A percentile compares a stretch with the other conserved stretches of the same genome.
Conservation (phyloP, 75 land plant genomes). For the Larix kaempferi region DNA sequence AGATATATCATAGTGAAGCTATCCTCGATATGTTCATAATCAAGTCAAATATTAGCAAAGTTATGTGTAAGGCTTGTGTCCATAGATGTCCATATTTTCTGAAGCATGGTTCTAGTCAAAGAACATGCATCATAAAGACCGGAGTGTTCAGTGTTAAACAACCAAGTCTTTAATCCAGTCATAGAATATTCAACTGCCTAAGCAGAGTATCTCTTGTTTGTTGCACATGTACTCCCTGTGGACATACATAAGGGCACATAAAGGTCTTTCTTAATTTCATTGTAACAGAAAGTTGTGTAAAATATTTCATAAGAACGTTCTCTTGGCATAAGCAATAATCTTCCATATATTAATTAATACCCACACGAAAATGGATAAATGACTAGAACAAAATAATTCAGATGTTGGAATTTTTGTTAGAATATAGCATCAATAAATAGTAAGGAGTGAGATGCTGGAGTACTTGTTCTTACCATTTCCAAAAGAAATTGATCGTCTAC, state of each 20-base stretch:
- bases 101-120: neutral
- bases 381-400: neutral
- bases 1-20: neutral
- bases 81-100: neutral
- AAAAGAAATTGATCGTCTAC: conserved; percentile 3
- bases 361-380: neutral
- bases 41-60: neutral
- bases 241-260: neutral
- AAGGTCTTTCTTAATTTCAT: neutral
- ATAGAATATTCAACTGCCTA: neutral
- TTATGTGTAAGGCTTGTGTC: neutral
- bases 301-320: neutral
- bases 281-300: neutral
- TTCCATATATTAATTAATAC: neutral
- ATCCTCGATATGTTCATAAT: neutral
- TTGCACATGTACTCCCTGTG: neutral
- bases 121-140: neutral
- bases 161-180: neutral
- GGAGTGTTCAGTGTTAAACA: neutral
- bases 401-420: neutral
- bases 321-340: neutral
- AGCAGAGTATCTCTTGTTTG: neutral
- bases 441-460: neutral
- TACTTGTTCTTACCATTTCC: neutral
- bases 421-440: neutral